These are phyloP conservation scores for Fusarium scirpi DNA, from an alignment of 2,329 filamentous ascomycete species.

Conservation along the genomic window DNA sequence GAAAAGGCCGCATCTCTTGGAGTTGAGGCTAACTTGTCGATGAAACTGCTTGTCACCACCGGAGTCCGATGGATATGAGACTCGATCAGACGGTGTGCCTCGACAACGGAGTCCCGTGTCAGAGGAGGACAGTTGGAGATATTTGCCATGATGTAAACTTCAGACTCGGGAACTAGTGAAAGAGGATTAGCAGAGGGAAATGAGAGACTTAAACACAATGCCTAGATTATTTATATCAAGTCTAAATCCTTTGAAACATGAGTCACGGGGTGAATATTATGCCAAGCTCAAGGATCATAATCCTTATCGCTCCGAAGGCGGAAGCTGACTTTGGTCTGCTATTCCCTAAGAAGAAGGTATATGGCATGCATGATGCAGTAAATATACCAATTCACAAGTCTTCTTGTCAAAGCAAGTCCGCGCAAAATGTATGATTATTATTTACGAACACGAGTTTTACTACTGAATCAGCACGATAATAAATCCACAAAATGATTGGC, in stretches of 20 bases:
- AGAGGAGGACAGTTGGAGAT: slow-evolving; percentile 1
- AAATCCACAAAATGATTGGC: neutral
- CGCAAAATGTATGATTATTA: neutral
- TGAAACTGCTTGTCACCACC: neutral
- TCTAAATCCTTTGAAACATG: accelerated
- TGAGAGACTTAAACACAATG: neutral
- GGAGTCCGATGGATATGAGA: slow-evolving; percentile 1
- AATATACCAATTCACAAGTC: neutral
- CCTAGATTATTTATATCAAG: neutral
- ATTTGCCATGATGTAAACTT: neutral
- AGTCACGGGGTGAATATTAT: neutral
- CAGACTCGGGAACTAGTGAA: accelerated
- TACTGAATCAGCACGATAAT: neutral
- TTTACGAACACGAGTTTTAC: neutral
- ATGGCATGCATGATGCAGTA: neutral
- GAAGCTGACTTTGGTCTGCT: neutral
- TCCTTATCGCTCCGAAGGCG: neutral
- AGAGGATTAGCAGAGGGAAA: accelerated
- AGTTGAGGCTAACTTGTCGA: neutral
- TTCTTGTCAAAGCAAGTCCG: neutral
- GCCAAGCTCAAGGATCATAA: neutral
- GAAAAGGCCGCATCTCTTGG: neutral
- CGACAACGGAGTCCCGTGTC: slow-evolving; percentile 3
- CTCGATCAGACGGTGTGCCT: neutral
- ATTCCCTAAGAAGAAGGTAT: slow-evolving; percentile 1